Conservation (phyloP, 1,139 yeast species). For the Pichia sp. region DNA sequence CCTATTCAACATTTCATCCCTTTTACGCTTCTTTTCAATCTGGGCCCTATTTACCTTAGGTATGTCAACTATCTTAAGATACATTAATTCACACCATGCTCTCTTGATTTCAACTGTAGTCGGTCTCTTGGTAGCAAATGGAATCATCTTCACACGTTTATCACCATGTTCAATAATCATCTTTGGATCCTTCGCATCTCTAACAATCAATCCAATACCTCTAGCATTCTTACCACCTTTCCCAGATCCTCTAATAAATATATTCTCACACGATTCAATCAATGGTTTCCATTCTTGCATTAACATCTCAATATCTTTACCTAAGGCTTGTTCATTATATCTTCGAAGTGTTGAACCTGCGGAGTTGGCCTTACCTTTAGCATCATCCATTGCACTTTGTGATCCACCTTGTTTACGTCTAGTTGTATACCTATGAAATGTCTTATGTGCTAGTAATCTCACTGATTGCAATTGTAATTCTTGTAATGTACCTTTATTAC, state of each 20-base stretch:
- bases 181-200: constrained; percentile 39
- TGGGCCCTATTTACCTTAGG: constrained; percentile 42
- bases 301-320: constrained; percentile 66
- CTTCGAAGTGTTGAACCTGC: constrained; percentile 92
- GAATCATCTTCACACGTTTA: constrained; percentile 57
- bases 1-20: constrained; percentile 26
- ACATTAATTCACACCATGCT: constrained; percentile 77
- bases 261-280: constrained; percentile 53
- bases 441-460: constrained; percentile 64
- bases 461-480: constrained; percentile 53
- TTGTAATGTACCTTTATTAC: constrained; percentile 42
- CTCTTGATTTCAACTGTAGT: constrained; percentile 74
- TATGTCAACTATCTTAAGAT: constrained; percentile 47
- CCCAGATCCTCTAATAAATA: constrained; percentile 84
- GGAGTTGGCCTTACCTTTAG: constrained; percentile 91
- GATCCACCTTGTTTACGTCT: constrained; percentile 98
- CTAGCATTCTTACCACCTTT: constrained; percentile 31
- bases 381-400: constrained; percentile 86
- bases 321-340: constrained; percentile 79
- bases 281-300: constrained; percentile 57
- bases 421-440: constrained; percentile 92
- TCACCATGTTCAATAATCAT: constrained; percentile 44
- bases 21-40: constrained; percentile 28
- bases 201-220: constrained; percentile 55
- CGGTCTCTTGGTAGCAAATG: constrained; percentile 87